A percentile compares a stretch with the other conserved stretches of the same genome.
Conservation (phyloP, 345 rosid species). For the Populus euphratica region DNA sequence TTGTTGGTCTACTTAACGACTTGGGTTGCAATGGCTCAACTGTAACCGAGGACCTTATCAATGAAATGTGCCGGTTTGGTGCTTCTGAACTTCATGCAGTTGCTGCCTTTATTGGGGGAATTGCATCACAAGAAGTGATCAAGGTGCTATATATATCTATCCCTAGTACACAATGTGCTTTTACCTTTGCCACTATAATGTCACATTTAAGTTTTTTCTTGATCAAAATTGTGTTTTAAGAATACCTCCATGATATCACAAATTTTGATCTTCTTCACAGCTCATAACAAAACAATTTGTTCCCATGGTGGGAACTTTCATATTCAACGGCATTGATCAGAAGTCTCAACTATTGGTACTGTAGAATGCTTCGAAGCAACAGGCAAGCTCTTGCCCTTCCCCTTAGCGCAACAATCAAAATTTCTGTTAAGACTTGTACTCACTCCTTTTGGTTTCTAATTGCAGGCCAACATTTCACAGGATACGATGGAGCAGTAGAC, state of each 20-base stretch:
- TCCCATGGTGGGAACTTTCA: slow-evolving; percentile 78
- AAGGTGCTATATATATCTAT: slow-evolving; percentile 44
- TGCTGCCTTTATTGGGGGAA: slow-evolving; percentile 91
- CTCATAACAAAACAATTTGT: slow-evolving; percentile 86
- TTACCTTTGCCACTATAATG: too few relatives aligned
- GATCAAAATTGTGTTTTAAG: too few relatives aligned
- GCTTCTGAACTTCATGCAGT: slow-evolving; percentile 95
- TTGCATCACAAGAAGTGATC: slow-evolving; percentile 91
- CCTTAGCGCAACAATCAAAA: not conserved
- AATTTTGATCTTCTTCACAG: slow-evolving; percentile 35
- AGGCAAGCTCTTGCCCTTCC: slow-evolving; percentile 6
- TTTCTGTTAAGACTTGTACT: not conserved
- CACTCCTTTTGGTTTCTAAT: not conserved
- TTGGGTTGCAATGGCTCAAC: slow-evolving; percentile 80
- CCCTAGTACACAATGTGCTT: too few relatives aligned
- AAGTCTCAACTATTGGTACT: slow-evolving; percentile 69
- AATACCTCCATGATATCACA: not conserved
- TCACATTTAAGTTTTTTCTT: too few relatives aligned
- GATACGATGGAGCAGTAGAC: not conserved
- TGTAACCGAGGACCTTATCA: slow-evolving; percentile 83
- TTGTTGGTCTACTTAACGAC: slow-evolving; percentile 62
- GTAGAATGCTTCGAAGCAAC: slow-evolving; percentile 21
- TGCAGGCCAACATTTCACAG: slow-evolving; percentile 16
- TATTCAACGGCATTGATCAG: slow-evolving; percentile 97
- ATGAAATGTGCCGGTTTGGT: slow-evolving; percentile 93